Base-by-base conservation (phyloP, 257 asterid genomes). In the Solanum ahanhuiri region DNA sequence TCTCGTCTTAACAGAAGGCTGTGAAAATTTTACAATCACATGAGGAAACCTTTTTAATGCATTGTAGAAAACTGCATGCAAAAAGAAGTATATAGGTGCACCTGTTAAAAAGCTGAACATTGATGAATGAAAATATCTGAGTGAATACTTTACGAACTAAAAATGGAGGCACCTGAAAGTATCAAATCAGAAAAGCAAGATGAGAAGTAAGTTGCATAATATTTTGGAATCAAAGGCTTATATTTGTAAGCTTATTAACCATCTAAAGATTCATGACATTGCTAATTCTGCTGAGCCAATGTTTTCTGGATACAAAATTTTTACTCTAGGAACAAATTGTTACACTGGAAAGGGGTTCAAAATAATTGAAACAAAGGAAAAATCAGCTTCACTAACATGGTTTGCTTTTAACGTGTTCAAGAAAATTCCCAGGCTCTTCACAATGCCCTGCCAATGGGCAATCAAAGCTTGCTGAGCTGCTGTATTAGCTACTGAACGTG, bases 371-470 rank as follows among this genome's bases (percentile, higher is more conserved):
- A 72, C 72, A 77, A 87, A 66, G 85, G 23, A 14, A 45, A n/a
- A 83, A 83, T 64, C 70, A 22, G 51, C 58, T 87, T 86, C 87
- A 91, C 97, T 85, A 48, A 97, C 99, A 92, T 97, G 90, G 90
- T 95, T 97, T 35, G 90, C 96, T 91, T 97, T 95, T 87, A 95
- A 94, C 22, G 98, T 94, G 89, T 89, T 89, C 96, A 97, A 89
- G 90, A 96, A 94, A 88, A 86, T 93, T 82, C 94, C 98, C 7
- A 97, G 96, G 94, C 97, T 92, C 88, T 92, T 95, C 85, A 94
- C 99, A 51, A 97, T 97, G 86, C 99, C 98, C 90, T 97, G 98
- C 99, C 99, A 97, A 88, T 97, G 99, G 88, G 96, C 99, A 91
- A 95, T 95, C 92, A 97, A 89, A 88, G 93, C 96, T 92, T 97